Evolutionary conservation across 2,329 filamentous ascomycete genomes (phyloP).

Genomic region (Trichoderma sp.): DNA sequence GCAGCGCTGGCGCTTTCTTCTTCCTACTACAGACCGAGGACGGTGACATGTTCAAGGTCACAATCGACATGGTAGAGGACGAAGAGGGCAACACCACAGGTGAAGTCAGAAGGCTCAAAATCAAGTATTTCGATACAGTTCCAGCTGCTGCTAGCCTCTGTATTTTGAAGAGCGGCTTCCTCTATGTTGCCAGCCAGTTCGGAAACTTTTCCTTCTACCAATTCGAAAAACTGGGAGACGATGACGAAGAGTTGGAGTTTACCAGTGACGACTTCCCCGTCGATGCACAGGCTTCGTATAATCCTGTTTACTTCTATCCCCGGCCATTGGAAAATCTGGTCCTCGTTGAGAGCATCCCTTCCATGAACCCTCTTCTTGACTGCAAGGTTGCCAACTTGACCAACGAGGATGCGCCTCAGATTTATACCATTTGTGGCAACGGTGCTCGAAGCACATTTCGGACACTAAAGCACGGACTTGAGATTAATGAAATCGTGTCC

Average conservation of each 20-base stretch:
- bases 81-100: slow-evolving; percentile 73
- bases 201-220: slow-evolving; percentile 96
- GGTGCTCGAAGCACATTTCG: slow-evolving; percentile 88
- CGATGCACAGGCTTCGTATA: slow-evolving; percentile 68
- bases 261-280: slow-evolving; percentile 77
- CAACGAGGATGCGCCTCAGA: slow-evolving; percentile 91
- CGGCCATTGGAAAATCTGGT: slow-evolving; percentile 77
- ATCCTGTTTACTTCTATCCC: slow-evolving; percentile 81
- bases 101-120: slow-evolving; percentile 78
- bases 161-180: slow-evolving; percentile 92
- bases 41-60: slow-evolving; percentile 97
- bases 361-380: slow-evolving; percentile 87
- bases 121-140: slow-evolving; percentile 98
- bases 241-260: slow-evolving; percentile 86
- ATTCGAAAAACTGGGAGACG: slow-evolving; percentile 94
- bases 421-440: slow-evolving; percentile 87
- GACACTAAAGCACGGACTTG: slow-evolving; percentile 86
- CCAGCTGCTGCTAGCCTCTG: slow-evolving; percentile 83
- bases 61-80: slow-evolving; percentile 84
- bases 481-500: slow-evolving; percentile 93
- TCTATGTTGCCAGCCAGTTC: slow-evolving; percentile 88
- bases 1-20: slow-evolving; percentile 82
- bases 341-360: slow-evolving; percentile 78
- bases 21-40: slow-evolving; percentile 95
- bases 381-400: slow-evolving; percentile 89